A percentile compares a stretch with the other conserved stretches of the same genome.
phyloP scores from a whole-genome alignment of 345 rosid species.

The Alliaria petiolata region DNA sequence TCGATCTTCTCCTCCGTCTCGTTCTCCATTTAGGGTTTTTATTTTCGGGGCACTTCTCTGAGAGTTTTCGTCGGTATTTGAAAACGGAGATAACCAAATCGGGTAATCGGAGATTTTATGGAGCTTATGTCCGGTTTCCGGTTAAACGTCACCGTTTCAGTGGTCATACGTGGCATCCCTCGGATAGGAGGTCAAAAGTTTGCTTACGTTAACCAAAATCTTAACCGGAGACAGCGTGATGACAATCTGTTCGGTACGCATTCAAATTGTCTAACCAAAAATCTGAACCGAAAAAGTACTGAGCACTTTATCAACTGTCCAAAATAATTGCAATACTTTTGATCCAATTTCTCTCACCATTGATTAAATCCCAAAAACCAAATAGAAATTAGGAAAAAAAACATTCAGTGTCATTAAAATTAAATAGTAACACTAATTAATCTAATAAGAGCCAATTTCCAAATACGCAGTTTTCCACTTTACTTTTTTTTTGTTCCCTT shows the following conservation, averaged over 20 bases:
- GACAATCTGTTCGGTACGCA: slow-evolving; percentile 3
- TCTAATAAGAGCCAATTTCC: slow-evolving; percentile 16
- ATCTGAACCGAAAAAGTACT: background rate
- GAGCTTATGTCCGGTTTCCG: background rate
- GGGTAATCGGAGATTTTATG: background rate
- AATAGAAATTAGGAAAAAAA: background rate
- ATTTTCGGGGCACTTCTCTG: background rate
- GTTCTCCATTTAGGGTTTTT: slow-evolving; percentile 44
- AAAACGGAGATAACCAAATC: background rate
- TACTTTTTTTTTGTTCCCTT: background rate
- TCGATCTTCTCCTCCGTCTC: slow-evolving; percentile 49
- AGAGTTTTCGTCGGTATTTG: background rate
- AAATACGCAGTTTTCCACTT: slow-evolving; percentile 16
- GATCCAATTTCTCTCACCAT: slow-evolving; percentile 9
- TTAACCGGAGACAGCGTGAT: background rate
- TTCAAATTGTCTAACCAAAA: background rate
- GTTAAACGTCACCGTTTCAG: background rate
- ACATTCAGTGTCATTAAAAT: background rate
- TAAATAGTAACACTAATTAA: background rate
- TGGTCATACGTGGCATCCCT: slow-evolving; percentile 11
- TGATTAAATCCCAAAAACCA: background rate
- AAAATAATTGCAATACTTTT: background rate
- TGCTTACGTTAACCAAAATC: slow-evolving; percentile 13
- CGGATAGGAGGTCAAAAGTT: background rate
- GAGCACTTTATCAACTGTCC: too few species aligned